Conservation (phyloP, 768 basidiomycete species). For the Phaeolepiota aurea region DNA sequence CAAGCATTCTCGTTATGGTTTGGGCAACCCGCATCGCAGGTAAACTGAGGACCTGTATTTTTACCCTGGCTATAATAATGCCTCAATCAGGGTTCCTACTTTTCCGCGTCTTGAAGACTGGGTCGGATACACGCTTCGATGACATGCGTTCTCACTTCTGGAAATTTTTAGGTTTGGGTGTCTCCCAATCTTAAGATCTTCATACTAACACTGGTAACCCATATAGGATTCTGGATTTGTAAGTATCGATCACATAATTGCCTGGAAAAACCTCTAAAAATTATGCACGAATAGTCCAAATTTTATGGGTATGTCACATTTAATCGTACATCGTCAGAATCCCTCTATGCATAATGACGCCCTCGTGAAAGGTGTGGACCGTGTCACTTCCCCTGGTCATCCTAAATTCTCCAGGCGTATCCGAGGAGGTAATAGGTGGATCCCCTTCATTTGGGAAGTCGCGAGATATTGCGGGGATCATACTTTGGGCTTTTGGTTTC, state of each 20-base stretch:
- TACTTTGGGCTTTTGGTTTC: slow-evolving; percentile 54
- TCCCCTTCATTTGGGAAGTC: slow-evolving; percentile 54
- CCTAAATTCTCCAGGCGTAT: slow-evolving; percentile 60
- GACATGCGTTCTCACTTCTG: slow-evolving; percentile 58
- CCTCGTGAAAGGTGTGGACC: slow-evolving; percentile 50
- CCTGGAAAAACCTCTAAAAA: background rate
- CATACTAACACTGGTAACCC: background rate
- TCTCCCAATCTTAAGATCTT: background rate
- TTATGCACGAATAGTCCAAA: slow-evolving; percentile 31
- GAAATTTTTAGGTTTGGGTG: slow-evolving; percentile 45
- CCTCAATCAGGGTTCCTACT: slow-evolving; percentile 44
- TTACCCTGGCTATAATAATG: background rate
- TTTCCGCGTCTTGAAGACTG: slow-evolving; percentile 61
- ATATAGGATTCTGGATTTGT: slow-evolving; percentile 49
- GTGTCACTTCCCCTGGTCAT: slow-evolving; percentile 58
- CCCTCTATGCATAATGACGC: background rate
- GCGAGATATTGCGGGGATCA: slow-evolving; percentile 54
- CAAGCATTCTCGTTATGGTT: slow-evolving; percentile 52
- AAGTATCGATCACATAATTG: slow-evolving; percentile 7
- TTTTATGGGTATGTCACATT: slow-evolving; percentile 43
- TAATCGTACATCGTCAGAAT: background rate
- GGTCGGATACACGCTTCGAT: slow-evolving; percentile 61
- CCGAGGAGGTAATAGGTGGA: slow-evolving; percentile 32
- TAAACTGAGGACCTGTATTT: slow-evolving; percentile 10
- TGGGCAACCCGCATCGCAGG: slow-evolving; percentile 58